Base-by-base conservation (phyloP, 140 eudicot genomes). In the Anethum foeniculum region DNA sequence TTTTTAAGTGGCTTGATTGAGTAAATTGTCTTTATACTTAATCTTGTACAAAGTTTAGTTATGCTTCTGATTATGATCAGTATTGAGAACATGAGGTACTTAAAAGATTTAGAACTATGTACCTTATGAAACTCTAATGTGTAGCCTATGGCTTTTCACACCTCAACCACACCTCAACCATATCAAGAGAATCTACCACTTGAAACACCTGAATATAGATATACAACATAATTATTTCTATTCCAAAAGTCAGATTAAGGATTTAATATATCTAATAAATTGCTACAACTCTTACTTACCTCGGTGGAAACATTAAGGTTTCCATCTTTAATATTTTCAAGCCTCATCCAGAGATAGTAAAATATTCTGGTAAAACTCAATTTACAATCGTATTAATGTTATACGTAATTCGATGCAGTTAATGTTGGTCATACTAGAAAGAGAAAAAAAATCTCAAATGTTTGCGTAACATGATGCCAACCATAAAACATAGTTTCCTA, bases 251-350 rank as follows among this genome's bases (percentile, higher is more conserved):
- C 44, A 5, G 13, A 44, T 8, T 34, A 14, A 21, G 27, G 34
- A 48, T 27, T 27, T 78, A 23, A 23, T 23, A 32, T 32, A n/a
- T 0, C 18, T 4, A 27, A 34, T 34, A 34, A 34, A 23, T 21
- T 41, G 58, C 32, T n/a, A 21, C n/a, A 73, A 27, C 23, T 6
- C 76, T 47, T 54, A 34, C 71, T 75, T 90, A 94, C 98, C 98
- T 92, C 90, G 5, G 98, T 94, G 79, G 98, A 89, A 81, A 94
- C 88, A 83, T 92, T 92, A 39, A 94, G 94, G 87, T 94, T 94
- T 83, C 98, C 97, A 77, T 94, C 98, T 89, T 94, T 94, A 16
- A 84, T 80, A 78, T 90, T 94, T 85, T 94, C 84, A 68, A 94
- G 98, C 92, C 98, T 89, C 93, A 94, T 89, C 98, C 90, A 93